Percentiles rank a stretch among this genome's conserved stretches.
Evolutionary conservation across 306 rosid species (phyloP).

Genomic region (Luffa acutangula): DNA sequence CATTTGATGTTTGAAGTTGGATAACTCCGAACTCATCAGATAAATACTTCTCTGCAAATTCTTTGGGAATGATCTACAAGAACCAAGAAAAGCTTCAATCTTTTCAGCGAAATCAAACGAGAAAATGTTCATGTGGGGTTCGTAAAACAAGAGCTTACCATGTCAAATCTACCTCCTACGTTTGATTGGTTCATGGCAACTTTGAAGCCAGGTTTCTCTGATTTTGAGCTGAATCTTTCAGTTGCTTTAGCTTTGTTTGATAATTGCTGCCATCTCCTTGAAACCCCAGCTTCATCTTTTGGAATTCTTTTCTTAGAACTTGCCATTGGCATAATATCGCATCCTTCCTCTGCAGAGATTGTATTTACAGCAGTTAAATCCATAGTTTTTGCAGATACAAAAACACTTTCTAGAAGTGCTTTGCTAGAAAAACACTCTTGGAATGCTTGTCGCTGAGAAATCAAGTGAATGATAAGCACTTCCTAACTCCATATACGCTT

Average conservation of each 20-base stretch:
- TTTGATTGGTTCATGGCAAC: background rate
- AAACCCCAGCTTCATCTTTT: background rate
- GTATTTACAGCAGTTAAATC: background rate
- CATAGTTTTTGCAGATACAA: too few species aligned
- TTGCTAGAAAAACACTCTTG: too few species aligned
- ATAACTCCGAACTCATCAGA: background rate
- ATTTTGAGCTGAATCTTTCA: constrained; percentile 3
- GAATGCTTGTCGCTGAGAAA: too few species aligned
- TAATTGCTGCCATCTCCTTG: background rate
- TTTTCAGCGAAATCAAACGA: background rate
- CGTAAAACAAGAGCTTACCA: constrained; percentile 6
- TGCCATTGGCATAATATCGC: background rate
- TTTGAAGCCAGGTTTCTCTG: background rate
- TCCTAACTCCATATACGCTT: too few species aligned
- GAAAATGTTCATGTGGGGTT: background rate
- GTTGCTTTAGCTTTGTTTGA: background rate
- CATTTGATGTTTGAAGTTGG: background rate
- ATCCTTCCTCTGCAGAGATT: background rate
- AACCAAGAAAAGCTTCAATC: background rate
- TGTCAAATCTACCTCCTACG: background rate
- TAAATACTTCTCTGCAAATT: background rate
- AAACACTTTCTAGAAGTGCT: too few species aligned
- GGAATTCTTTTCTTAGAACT: background rate
- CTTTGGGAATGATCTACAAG: background rate
- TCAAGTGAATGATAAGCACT: too few species aligned